Conservation (phyloP, 163 green algal genomes). For the Scenedesmus sp. region DNA sequence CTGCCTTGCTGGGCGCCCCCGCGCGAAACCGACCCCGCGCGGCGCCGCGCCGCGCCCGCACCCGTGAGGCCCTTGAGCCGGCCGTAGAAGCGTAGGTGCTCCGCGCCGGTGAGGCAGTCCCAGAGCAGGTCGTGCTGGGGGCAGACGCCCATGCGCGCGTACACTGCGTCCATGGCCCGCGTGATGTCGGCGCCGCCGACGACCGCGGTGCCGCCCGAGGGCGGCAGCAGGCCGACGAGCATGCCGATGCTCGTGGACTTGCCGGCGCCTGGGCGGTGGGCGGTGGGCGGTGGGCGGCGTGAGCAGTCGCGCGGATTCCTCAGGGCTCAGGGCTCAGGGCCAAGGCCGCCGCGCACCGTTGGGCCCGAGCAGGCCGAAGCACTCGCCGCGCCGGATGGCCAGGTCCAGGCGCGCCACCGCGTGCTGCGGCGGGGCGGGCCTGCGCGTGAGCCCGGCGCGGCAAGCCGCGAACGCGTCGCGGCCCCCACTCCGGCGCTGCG, state of each 20-base stretch:
- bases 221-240: constrained; percentile 56
- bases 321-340: too few species aligned
- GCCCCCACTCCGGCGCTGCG: too few species aligned
- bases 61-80: constrained; percentile 85
- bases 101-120: constrained; percentile 79
- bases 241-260: constrained; percentile 94
- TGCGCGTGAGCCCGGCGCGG: neutral
- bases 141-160: constrained; percentile 87
- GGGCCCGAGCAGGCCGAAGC: constrained; percentile 90
- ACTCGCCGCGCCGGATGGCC: constrained; percentile 83
- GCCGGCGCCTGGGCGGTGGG: too few species aligned
- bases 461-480: neutral
- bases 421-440: constrained; percentile 58
- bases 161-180: constrained; percentile 67
- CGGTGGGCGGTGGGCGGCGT: too few species aligned
- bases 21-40: too few species aligned
- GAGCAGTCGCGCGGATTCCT: too few species aligned
- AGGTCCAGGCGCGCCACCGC: constrained; percentile 84
- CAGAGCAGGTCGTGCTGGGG: constrained; percentile 91
- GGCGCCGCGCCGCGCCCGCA: too few species aligned
- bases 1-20: too few species aligned
- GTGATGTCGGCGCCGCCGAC: constrained; percentile 66
- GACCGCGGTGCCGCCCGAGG: constrained; percentile 42
- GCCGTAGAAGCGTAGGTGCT: constrained; percentile 95
- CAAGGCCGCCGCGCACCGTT: too few species aligned